phyloP scores from a whole-genome alignment of 1,284 basidiomycete species.

The Rhodotorula sp. region DNA sequence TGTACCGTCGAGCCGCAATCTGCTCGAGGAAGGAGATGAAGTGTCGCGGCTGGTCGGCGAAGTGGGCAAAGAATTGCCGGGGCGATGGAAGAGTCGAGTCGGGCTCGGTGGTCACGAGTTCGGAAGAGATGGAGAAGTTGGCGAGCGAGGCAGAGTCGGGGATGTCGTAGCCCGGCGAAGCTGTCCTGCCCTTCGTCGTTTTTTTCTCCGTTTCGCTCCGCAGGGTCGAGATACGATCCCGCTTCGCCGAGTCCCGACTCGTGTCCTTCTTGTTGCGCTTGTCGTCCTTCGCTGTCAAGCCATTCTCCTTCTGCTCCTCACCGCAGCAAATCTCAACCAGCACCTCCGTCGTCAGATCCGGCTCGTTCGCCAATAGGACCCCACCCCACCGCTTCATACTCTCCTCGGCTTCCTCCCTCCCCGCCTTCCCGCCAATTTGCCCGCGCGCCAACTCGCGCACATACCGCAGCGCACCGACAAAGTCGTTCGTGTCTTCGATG shows the following conservation, averaged over 20 bases:
- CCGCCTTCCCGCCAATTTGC: slow-evolving; percentile 41
- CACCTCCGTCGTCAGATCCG: slow-evolving; percentile 82
- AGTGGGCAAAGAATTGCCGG: slow-evolving; percentile 86
- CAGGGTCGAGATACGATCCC: neutral
- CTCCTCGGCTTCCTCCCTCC: slow-evolving; percentile 14
- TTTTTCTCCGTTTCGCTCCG: neutral
- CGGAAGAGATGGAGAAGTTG: neutral
- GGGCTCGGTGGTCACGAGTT: slow-evolving; percentile 72
- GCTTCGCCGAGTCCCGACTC: slow-evolving; percentile 1
- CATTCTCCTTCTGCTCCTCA: slow-evolving; percentile 26
- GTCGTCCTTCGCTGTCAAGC: neutral
- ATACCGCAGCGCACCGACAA: slow-evolving; percentile 75
- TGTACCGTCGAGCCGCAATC: slow-evolving; percentile 76
- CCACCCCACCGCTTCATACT: slow-evolving; percentile 55
- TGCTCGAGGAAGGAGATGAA: slow-evolving; percentile 88
- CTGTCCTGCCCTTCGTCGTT: neutral
- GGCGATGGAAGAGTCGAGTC: slow-evolving; percentile 65
- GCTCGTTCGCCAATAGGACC: slow-evolving; percentile 69
- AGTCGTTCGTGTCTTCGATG: slow-evolving; percentile 86
- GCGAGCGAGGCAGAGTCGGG: neutral
- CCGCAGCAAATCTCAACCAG: slow-evolving; percentile 89
- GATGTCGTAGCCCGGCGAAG: slow-evolving; percentile 15
- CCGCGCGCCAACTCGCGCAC: slow-evolving; percentile 72
- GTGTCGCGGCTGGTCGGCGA: slow-evolving; percentile 79
- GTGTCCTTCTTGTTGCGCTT: neutral